Conservation (phyloP, 2,329 filamentous ascomycete species). For the Colletotrichum melonis region DNA sequence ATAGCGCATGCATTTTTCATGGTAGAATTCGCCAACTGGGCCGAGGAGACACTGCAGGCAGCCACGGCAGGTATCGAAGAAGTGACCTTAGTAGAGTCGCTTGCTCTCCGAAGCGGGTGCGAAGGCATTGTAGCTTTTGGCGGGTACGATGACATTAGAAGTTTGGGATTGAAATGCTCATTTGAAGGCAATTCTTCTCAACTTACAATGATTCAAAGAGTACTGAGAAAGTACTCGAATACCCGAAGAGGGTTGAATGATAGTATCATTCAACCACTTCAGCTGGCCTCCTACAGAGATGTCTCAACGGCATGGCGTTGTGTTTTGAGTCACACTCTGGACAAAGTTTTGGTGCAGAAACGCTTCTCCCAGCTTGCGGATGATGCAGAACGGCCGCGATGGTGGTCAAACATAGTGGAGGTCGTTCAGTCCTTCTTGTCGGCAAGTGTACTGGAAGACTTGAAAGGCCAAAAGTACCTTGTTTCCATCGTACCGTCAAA, state of each 20-base stretch:
- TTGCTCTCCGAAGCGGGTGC: neutral
- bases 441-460: neutral
- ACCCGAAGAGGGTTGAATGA: neutral
- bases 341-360: fast-evolving
- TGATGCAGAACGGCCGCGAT: fast-evolving
- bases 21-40: neutral
- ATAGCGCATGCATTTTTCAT: neutral
- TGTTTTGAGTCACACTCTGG: neutral
- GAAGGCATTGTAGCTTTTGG: neutral
- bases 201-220: neutral
- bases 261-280: neutral
- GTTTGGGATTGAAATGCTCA: no score
- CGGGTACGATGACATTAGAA: no score
- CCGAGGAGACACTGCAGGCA: neutral
- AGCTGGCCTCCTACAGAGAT: neutral
- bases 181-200: fast-evolving
- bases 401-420: neutral
- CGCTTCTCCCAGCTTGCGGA: fast-evolving
- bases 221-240: neutral
- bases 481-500: neutral
- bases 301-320: neutral
- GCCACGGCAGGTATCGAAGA: neutral
- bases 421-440: neutral
- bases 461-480: neutral
- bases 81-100: neutral